Evolutionary conservation across 208 protist genomes (phyloP), one percentile per base, ranked within the genome.

Genomic region (Wallacemonas collosoma): DNA sequence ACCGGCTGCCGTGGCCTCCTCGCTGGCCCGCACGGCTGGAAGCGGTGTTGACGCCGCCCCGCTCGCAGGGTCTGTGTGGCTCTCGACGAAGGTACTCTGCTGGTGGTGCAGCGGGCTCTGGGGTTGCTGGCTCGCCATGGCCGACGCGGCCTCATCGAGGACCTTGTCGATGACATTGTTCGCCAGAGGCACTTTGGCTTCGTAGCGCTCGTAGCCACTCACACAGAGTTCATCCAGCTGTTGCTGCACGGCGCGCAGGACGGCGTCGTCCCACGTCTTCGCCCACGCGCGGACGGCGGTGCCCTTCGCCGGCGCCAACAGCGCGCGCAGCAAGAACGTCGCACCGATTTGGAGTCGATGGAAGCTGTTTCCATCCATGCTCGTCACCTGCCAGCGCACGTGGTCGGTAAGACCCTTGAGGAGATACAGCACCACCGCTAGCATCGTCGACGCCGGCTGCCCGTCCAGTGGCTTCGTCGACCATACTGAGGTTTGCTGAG

Each of bases 191-290:
- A 87, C 77, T 64, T 87, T 88, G n/a, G 86, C 81, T 54, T 79
- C 77, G 75, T 89, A 90, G 35, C 79, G 79, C 56, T 93, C 91
- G 68, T 95, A 93, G 9, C 87, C 91, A 60, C 81, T 86, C 5
- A 72, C 81, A 72, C 88, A 93, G 35, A 83, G 76, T 56, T 93
- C 88, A 72, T 95, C 81, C 62, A 95, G 62, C 75, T 88, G 84
- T 45, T 76, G 63, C 58, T 87, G 82, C 26, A 90, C 55, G 8
- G 9, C 51, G 17, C 57, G 65, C 56, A 76, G 60, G 17, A 80
- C 51, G 2, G 58, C 70, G 17, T 85, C 83, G 15, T 79, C 67
- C 87, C 88, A 93, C 26, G 80, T 78, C 69, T 76, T 83, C 14
- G 74, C 64, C 78, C 87, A 90, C 58, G 86, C 80, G 43, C 77